These are phyloP conservation scores for Musa schizocarpa DNA, from an alignment of 176 grass and related monocot species.

Conservation along the genomic window DNA sequence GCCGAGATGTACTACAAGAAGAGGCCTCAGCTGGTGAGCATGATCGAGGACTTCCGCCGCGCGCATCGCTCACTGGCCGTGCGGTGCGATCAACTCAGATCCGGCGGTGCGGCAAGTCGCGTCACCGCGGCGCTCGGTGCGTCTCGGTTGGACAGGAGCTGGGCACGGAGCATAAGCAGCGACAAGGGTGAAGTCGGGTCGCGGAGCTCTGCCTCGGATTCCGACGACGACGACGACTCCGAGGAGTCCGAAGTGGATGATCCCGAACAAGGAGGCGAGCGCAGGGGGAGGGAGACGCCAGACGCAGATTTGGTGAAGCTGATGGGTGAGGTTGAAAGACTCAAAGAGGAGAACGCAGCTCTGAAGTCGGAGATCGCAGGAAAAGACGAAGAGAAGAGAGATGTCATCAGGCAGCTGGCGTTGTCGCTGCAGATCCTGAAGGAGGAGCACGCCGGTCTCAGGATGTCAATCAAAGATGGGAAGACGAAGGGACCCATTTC, in stretches of 20 bases:
- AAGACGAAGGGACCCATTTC: slow-evolving; percentile 19
- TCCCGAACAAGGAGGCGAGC: slow-evolving; percentile 31
- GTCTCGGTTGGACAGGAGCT: slow-evolving; percentile 26
- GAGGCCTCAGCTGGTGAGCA: slow-evolving; percentile 47
- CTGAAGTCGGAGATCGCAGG: slow-evolving; percentile 33
- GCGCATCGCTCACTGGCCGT: slow-evolving; percentile 53
- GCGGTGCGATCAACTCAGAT: slow-evolving; percentile 55
- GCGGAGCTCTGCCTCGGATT: slow-evolving; percentile 30
- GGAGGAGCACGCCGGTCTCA: slow-evolving; percentile 44
- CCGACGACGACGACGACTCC: slow-evolving; percentile 37
- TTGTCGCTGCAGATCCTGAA: slow-evolving; percentile 45
- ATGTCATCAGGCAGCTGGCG: slow-evolving; percentile 72
- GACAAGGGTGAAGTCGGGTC: not conserved
- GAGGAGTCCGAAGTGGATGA: slow-evolving; percentile 69
- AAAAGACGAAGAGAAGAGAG: slow-evolving; percentile 85
- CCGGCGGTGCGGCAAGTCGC: slow-evolving; percentile 18
- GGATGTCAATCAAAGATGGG: slow-evolving; percentile 28
- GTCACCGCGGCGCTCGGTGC: slow-evolving; percentile 10
- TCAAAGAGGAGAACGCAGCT: slow-evolving; percentile 25
- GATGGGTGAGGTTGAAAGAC: slow-evolving; percentile 32
- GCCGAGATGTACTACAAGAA: slow-evolving; percentile 92
- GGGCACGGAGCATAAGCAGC: slow-evolving; percentile 2
- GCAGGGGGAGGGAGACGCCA: not conserved
- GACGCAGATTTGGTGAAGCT: slow-evolving; percentile 6
- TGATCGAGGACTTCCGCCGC: slow-evolving; percentile 64